These are phyloP conservation scores for Saprolegnia parasitica DNA, from an alignment of 352 stramenopile genomes.

Conservation along the genomic window DNA sequence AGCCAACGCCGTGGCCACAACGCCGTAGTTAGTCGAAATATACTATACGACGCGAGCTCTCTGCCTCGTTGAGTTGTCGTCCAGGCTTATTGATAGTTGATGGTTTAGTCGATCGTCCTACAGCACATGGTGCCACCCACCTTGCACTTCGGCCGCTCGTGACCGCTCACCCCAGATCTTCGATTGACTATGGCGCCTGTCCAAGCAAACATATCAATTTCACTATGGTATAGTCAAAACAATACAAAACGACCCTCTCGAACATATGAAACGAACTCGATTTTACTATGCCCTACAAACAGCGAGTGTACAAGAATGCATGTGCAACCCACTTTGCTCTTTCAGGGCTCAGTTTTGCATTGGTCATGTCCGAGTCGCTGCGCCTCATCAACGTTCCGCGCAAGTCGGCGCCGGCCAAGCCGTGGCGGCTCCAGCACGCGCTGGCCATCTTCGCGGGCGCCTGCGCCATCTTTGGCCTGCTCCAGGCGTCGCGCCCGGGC, in stretches of 20 bases:
- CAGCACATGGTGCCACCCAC: not conserved
- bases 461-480: slow-evolving; percentile 1
- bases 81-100: not conserved
- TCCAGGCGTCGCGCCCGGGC: not conserved
- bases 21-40: no score
- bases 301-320: not conserved
- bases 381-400: not conserved
- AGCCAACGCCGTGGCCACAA: no score
- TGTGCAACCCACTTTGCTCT: no score
- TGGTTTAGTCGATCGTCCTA: not conserved
- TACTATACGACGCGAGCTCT: no score
- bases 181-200: not conserved
- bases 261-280: no score
- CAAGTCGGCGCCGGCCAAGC: not conserved
- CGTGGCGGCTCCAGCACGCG: not conserved
- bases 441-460: not conserved
- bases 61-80: no score
- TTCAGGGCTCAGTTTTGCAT: not conserved
- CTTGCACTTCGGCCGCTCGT: not conserved
- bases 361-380: not conserved
- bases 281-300: not conserved
- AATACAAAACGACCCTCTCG: no score
- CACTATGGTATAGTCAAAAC: no score
- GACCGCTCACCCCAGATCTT: not conserved
- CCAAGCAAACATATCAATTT: no score